phyloP scores from a whole-genome alignment of 2,329 filamentous ascomycete genomes.

The Dryadomyces sulphureus region DNA sequence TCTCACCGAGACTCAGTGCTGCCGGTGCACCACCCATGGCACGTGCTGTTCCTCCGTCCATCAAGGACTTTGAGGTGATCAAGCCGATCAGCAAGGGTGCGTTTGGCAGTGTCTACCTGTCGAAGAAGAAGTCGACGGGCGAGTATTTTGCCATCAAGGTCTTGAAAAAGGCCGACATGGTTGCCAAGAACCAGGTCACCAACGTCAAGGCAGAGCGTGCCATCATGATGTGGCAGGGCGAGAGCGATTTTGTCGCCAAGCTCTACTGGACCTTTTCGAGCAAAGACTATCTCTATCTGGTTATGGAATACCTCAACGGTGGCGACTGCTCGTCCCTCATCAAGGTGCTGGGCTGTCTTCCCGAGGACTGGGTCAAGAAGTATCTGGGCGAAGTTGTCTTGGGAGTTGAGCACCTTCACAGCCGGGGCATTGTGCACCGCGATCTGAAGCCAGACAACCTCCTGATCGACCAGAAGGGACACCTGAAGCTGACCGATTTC shows the following conservation, averaged over 20 bases:
- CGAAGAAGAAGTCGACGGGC: constrained; percentile 96
- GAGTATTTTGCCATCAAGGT: constrained; percentile 99
- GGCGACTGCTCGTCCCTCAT: constrained; percentile 94
- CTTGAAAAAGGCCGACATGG: constrained; percentile 98
- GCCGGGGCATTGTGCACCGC: constrained; percentile 86
- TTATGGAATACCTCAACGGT: constrained; percentile 98
- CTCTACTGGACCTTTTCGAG: constrained; percentile 99
- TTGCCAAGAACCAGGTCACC: constrained; percentile 97
- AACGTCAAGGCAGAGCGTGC: constrained; percentile 97
- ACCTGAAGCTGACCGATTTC: constrained; percentile 95
- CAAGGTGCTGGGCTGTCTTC: constrained; percentile 80
- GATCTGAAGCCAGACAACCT: constrained; percentile 96
- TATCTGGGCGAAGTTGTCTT: constrained; percentile 92
- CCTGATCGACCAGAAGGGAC: constrained; percentile 90
- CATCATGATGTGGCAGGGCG: constrained; percentile 99
- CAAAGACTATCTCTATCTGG: constrained; percentile 95
- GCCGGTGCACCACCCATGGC: constrained; percentile 69
- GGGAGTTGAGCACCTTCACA: constrained; percentile 93
- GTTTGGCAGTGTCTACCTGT: constrained; percentile 93
- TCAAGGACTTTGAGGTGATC: constrained; percentile 98
- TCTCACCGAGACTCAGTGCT: constrained; percentile 69
- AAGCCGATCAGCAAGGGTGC: constrained; percentile 98
- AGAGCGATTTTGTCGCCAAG: constrained; percentile 98
- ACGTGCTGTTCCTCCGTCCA: constrained; percentile 80
- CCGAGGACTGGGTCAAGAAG: constrained; percentile 96